phyloP scores from a whole-genome alignment of 495 filamentous ascomycete species.

The Xylaria grammica region DNA sequence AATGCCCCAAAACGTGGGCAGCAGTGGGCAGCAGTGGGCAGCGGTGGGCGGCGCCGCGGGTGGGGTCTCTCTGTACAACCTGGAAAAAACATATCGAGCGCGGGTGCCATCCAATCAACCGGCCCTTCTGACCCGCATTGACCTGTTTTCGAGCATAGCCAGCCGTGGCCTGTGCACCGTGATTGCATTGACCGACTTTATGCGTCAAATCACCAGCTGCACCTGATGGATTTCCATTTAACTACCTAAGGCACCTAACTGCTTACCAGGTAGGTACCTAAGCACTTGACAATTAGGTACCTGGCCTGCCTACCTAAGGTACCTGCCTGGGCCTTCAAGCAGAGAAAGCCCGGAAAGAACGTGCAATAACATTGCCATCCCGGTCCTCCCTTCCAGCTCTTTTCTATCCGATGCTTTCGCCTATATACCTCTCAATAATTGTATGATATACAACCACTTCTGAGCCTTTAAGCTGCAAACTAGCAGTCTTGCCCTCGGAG shows the following conservation, averaged over 20 bases:
- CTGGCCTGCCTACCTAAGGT: background rate
- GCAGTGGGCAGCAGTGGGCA: too few relatives aligned
- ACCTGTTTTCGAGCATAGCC: constrained; percentile 28
- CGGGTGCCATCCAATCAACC: constrained; percentile 5
- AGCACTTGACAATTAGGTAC: too few relatives aligned
- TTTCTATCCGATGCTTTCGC: background rate
- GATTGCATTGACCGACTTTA: constrained; percentile 41
- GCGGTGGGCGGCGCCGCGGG: too few relatives aligned
- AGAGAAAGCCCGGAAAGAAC: too few relatives aligned
- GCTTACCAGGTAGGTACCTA: too few relatives aligned
- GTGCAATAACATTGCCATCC: too few relatives aligned
- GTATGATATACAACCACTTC: too few relatives aligned
- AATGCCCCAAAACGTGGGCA: constrained; percentile 22
- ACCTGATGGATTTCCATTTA: background rate
- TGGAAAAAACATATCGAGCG: constrained; percentile 7
- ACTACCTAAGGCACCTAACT: too few relatives aligned
- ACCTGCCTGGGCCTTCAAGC: too few relatives aligned
- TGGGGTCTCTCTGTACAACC: constrained; percentile 6
- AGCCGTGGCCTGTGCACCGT: constrained; percentile 30
- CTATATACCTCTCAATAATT: background rate
- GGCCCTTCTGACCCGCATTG: background rate
- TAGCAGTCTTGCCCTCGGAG: too few relatives aligned
- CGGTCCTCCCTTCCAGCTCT: too few relatives aligned
- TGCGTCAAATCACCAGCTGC: constrained; percentile 34
- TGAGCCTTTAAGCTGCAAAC: too few relatives aligned